phyloP scores from a whole-genome alignment of 208 protist genomes.

The Blastocrithidia nonstop region DNA sequence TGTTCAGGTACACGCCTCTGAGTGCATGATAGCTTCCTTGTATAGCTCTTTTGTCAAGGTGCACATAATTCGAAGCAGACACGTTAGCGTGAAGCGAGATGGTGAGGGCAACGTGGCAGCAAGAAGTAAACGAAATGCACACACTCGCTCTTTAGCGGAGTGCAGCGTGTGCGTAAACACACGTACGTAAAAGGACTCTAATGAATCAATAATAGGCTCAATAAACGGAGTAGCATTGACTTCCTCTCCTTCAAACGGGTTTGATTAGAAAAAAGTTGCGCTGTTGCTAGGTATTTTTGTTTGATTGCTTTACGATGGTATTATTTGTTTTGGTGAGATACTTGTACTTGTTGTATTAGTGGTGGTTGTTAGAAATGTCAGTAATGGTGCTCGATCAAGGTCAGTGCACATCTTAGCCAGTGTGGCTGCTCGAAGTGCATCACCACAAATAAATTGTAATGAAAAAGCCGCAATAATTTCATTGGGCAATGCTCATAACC shows the following conservation, averaged over 20 bases:
- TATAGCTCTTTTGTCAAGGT: conserved; percentile 18
- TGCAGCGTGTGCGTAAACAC: too few relatives aligned
- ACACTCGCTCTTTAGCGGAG: conserved; percentile 10
- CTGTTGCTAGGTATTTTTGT: too few relatives aligned
- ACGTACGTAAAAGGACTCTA: neutral
- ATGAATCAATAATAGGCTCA: neutral
- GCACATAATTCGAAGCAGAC: conserved; percentile 41
- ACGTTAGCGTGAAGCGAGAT: conserved; percentile 31
- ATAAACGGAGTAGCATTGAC: neutral
- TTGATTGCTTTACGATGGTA: too few relatives aligned
- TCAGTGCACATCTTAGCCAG: conserved; percentile 60
- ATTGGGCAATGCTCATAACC: conserved; percentile 33
- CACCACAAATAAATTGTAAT: conserved; percentile 32
- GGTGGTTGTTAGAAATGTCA: neutral
- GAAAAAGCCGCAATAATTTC: conserved; percentile 33
- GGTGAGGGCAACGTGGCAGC: conserved; percentile 15
- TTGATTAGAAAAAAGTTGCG: too few relatives aligned
- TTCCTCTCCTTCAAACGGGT: neutral
- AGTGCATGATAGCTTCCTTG: conserved; percentile 1
- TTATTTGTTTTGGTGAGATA: neutral
- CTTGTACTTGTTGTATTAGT: neutral
- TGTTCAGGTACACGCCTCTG: conserved; percentile 8
- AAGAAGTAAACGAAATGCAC: conserved; percentile 24
- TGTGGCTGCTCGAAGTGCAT: conserved; percentile 25
- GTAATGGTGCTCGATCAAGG: conserved; percentile 37